A percentile compares a stretch with the other conserved stretches of the same genome.
Evolutionary conservation across 108 stramenopile genomes (phyloP).

Genomic region (Cyclostephanos tholiformis): DNA sequence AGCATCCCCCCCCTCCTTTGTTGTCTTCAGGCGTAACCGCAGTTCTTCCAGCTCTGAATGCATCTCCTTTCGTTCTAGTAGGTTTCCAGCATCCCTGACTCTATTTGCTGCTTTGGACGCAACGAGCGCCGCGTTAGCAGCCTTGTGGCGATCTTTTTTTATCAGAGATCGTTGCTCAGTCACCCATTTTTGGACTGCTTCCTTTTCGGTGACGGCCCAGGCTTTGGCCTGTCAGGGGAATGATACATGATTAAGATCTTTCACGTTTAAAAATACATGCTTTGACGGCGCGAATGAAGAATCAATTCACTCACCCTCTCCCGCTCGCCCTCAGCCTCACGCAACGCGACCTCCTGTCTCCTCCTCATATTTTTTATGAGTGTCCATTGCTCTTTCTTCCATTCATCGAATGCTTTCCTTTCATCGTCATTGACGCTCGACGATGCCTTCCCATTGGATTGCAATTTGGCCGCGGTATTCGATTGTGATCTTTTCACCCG

Average conservation of each 20-base stretch:
- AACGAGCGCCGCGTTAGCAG: constrained; percentile 52
- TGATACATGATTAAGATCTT: not conserved
- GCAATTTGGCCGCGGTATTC: not conserved
- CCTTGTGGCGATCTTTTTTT: constrained; percentile 50
- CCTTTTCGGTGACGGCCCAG: constrained; percentile 52
- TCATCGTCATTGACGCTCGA: constrained; percentile 14
- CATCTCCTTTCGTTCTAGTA: constrained; percentile 26
- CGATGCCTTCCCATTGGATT: not conserved
- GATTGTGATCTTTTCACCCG: not conserved
- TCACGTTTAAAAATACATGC: not conserved
- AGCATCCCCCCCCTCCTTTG: constrained; percentile 56
- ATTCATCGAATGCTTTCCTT: constrained; percentile 40
- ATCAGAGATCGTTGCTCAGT: constrained; percentile 47
- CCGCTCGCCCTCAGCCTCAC: constrained; percentile 52
- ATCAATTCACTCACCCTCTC: constrained; percentile 30
- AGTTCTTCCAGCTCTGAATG: constrained; percentile 69
- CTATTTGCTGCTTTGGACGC: constrained; percentile 40
- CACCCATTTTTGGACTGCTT: constrained; percentile 49
- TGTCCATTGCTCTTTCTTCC: constrained; percentile 50
- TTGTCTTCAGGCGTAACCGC: constrained; percentile 64
- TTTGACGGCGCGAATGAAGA: not conserved
- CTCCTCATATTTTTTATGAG: constrained; percentile 53
- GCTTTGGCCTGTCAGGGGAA: constrained; percentile 37
- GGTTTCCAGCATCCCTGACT: not conserved
- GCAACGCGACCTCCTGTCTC: constrained; percentile 49